Percentiles rank a stretch among this genome's conserved stretches.
Conservation (phyloP, 2,329 filamentous ascomycete species). For the Tolypocladium inflatum region DNA sequence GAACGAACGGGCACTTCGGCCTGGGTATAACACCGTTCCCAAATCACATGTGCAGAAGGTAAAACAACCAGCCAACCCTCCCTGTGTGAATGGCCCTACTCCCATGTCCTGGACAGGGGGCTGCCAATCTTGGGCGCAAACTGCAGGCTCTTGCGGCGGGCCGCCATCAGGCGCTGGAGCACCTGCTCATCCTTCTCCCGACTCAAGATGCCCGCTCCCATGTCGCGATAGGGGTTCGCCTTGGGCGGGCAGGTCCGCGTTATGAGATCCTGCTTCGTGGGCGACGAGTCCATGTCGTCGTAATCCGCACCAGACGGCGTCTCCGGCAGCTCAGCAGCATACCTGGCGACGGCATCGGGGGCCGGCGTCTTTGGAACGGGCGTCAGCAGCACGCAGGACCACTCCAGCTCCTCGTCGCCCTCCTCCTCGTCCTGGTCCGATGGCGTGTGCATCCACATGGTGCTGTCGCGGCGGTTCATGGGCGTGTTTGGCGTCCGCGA, state of each 20-base stretch:
- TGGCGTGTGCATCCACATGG: constrained; percentile 45
- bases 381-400: constrained; percentile 36
- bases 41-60: neutral
- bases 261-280: constrained; percentile 27
- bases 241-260: constrained; percentile 48
- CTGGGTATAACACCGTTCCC: neutral
- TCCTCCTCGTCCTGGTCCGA: constrained; percentile 31
- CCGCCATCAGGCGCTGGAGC: constrained; percentile 57
- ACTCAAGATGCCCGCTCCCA: constrained; percentile 35
- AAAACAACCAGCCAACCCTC: neutral
- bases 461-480: constrained; percentile 42
- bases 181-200: constrained; percentile 46
- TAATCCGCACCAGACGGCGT: constrained; percentile 29
- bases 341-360: constrained; percentile 43
- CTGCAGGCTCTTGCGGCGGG: constrained; percentile 66
- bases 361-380: constrained; percentile 50
- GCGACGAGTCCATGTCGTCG: constrained; percentile 21
- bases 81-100: constrained; percentile 5
- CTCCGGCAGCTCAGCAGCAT: constrained; percentile 39
- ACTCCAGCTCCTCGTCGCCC: constrained; percentile 28
- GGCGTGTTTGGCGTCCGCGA: constrained; percentile 37
- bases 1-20: neutral
- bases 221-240: constrained; percentile 23
- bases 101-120: constrained; percentile 54
- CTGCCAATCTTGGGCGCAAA: constrained; percentile 69